These are phyloP conservation scores for Xylariaceae sp. DNA, from an alignment of 2,329 filamentous ascomycete species.

Conservation along the genomic window DNA sequence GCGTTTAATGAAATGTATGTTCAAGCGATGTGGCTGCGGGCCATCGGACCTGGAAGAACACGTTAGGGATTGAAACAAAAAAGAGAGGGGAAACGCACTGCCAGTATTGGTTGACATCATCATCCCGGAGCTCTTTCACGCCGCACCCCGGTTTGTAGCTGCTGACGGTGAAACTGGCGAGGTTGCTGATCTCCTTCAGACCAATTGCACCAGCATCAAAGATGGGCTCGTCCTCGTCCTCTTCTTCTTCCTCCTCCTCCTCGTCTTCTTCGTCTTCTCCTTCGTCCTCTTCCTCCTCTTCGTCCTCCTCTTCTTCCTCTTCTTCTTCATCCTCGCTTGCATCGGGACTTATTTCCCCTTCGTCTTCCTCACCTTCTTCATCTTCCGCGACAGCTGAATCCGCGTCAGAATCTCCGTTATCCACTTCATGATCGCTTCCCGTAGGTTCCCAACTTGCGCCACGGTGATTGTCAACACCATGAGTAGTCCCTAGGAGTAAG, in stretches of 20 bases:
- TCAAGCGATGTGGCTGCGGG: conserved; percentile 75
- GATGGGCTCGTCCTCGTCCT: conserved; percentile 33
- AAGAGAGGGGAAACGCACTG: conserved; percentile 50
- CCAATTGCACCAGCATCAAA: conserved; percentile 52
- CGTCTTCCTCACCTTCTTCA: conserved; percentile 26
- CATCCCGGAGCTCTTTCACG: conserved; percentile 67
- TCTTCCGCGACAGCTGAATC: conserved; percentile 26
- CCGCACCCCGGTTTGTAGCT: conserved; percentile 76
- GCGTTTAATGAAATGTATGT: conserved; percentile 79
- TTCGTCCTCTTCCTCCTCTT: conserved; percentile 27
- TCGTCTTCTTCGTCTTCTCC: conserved; percentile 24
- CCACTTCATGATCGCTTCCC: conserved; percentile 15
- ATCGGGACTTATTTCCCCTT: conserved; percentile 18
- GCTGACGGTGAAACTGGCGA: conserved; percentile 78
- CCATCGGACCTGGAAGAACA: conserved; percentile 60
- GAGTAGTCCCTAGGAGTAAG: conserved; percentile 3
- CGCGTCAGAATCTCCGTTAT: conserved; percentile 16
- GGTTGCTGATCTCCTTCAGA: conserved; percentile 78
- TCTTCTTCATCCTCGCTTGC: conserved; percentile 22
- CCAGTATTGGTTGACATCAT: conserved; percentile 71
- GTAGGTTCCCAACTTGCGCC: conserved; percentile 6
- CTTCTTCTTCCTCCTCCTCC: conserved; percentile 35
- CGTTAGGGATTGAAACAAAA: neutral
- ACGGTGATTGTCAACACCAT: neutral
- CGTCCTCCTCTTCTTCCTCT: conserved; percentile 31